Conservation (phyloP, 2,329 filamentous ascomycete species). For the Chrysosporium keratinophilum region DNA sequence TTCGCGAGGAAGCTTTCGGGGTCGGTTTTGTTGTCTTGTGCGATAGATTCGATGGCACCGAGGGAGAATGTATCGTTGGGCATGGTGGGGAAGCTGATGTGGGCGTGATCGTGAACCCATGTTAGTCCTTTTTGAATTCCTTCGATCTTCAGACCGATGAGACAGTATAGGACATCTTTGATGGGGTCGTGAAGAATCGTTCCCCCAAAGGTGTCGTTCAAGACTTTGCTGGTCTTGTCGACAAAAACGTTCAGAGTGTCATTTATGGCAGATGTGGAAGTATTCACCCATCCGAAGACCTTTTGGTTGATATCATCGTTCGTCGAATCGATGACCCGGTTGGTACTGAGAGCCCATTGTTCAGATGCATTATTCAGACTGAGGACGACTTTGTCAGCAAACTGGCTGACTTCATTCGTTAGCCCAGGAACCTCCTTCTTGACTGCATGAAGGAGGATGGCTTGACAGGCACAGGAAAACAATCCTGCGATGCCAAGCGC, state of each 20-base stretch:
- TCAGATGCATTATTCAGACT: slow-evolving; percentile 62
- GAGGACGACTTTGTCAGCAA: slow-evolving; percentile 66
- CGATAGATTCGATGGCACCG: slow-evolving; percentile 54
- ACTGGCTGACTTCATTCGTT: slow-evolving; percentile 62
- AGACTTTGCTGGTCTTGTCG: slow-evolving; percentile 59
- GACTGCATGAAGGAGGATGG: slow-evolving; percentile 61
- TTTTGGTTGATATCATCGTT: slow-evolving; percentile 69
- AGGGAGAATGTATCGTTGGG: slow-evolving; percentile 71
- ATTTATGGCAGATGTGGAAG: slow-evolving; percentile 72
- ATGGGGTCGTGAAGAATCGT: slow-evolving; percentile 72
- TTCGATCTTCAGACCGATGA: slow-evolving; percentile 79
- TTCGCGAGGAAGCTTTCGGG: slow-evolving; percentile 63
- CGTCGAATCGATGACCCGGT: slow-evolving; percentile 56
- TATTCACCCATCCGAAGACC: slow-evolving; percentile 77
- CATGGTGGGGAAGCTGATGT: slow-evolving; percentile 69
- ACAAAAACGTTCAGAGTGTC: slow-evolving; percentile 75
- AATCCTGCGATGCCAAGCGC: slow-evolving; percentile 72
- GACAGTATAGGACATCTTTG: slow-evolving; percentile 67
- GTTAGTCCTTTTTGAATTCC: slow-evolving; percentile 79
- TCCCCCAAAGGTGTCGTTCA: slow-evolving; percentile 69
- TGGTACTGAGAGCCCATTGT: slow-evolving; percentile 67
- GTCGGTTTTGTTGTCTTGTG: slow-evolving; percentile 44
- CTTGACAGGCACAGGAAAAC: slow-evolving; percentile 73
- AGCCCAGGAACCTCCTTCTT: slow-evolving; percentile 67
- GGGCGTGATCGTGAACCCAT: slow-evolving; percentile 81